phyloP scores from a whole-genome alignment of 305 asterid species.

The Galium porrigens region DNA sequence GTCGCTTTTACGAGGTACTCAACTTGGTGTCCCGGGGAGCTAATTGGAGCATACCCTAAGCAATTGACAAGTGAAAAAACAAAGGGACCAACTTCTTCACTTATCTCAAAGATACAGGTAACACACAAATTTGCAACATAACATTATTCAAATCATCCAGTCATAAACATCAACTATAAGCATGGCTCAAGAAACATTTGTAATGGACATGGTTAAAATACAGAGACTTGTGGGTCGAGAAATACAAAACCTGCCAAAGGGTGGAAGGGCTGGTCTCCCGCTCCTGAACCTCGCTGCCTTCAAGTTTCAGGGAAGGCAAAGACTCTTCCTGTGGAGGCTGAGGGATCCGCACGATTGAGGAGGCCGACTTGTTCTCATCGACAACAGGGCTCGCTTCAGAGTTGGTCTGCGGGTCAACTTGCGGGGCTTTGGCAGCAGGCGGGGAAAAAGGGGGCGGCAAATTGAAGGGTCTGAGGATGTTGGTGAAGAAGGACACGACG shows the following conservation, averaged over 20 bases:
- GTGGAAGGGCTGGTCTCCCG: conserved; percentile 12
- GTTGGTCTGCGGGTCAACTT: neutral
- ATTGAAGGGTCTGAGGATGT: conserved; percentile 14
- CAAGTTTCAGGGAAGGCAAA: conserved; percentile 15
- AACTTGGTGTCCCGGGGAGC: neutral
- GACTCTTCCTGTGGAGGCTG: neutral
- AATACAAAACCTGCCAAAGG: conserved; percentile 19
- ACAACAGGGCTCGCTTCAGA: neutral
- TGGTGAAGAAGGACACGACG: conserved; percentile 8
- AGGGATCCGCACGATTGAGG: conserved; percentile 12
- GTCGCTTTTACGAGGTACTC: neutral
- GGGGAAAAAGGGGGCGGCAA: neutral
- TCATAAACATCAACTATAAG: neutral
- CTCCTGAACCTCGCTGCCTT: conserved; percentile 16
- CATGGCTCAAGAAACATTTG: neutral
- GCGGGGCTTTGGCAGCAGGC: conserved; percentile 1
- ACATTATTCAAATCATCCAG: neutral
- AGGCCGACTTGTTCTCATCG: neutral
- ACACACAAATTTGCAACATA: neutral
- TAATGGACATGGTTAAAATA: no score
- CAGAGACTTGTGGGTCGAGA: no score
- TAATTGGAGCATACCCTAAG: no score
- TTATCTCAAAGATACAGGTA: neutral
- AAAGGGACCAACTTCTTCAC: neutral
- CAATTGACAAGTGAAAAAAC: neutral